Evolutionary conservation across 768 basidiomycete species (phyloP).

Genomic region (Thelephora aurantiotincta): DNA sequence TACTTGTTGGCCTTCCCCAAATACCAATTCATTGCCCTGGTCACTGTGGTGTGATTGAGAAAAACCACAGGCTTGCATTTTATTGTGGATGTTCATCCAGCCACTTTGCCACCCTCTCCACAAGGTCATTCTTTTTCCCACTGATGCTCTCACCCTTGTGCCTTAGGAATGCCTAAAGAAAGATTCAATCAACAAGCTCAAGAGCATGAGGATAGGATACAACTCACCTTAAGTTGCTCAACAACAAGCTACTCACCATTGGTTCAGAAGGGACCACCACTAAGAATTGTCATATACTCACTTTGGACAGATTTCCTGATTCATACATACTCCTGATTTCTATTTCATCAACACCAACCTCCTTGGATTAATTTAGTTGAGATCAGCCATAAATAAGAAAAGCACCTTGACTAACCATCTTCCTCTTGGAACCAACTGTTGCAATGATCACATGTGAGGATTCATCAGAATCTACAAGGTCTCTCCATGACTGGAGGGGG

Average conservation of each 20-base stretch:
- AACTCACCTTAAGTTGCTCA: slow-evolving; percentile 63
- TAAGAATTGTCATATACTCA: slow-evolving; percentile 17
- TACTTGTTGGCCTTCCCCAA: no score
- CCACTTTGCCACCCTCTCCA: slow-evolving; percentile 55
- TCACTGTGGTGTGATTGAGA: no score
- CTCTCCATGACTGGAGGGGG: slow-evolving; percentile 61
- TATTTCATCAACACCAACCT: slow-evolving; percentile 50
- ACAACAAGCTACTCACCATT: slow-evolving; percentile 42
- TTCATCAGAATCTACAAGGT: slow-evolving; percentile 43
- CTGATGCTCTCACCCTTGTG: slow-evolving; percentile 43
- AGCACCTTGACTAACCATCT: slow-evolving; percentile 36
- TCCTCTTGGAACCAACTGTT: slow-evolving; percentile 49
- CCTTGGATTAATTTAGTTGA: slow-evolving; percentile 22
- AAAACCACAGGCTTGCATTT: background rate
- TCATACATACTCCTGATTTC: slow-evolving; percentile 61
- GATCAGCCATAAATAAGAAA: background rate
- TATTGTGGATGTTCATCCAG: slow-evolving; percentile 23
- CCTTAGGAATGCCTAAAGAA: slow-evolving; percentile 53
- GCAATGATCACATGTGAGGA: slow-evolving; percentile 38
- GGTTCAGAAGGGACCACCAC: background rate
- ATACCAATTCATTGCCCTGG: no score
- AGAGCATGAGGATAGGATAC: background rate
- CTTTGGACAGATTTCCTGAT: slow-evolving; percentile 49
- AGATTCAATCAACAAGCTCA: background rate
- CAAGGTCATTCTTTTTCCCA: slow-evolving; percentile 62